Percentiles rank a stretch among this genome's conserved stretches.
phyloP scores from a whole-genome alignment of 2,329 filamentous ascomycete genomes.

The Aspergillus ibericus region DNA sequence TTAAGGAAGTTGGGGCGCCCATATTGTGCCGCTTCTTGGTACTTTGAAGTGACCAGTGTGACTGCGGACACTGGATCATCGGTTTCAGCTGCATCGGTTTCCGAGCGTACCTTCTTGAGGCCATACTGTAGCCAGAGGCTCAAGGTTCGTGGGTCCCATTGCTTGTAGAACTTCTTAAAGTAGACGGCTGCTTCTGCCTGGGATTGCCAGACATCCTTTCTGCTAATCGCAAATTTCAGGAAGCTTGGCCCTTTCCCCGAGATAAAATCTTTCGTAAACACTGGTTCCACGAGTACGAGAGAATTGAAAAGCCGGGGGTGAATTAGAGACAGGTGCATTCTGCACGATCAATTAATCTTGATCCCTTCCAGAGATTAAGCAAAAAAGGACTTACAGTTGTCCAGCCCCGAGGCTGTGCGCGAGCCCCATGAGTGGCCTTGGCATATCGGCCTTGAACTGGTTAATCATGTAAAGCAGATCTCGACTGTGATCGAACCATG shows the following conservation, averaged over 20 bases:
- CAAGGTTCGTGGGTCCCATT: slow-evolving; percentile 13
- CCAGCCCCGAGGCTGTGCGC: slow-evolving; percentile 83
- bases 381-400: slow-evolving; percentile 48
- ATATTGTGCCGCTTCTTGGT: slow-evolving; percentile 65
- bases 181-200: background rate
- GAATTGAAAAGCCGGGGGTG: slow-evolving; percentile 74
- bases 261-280: background rate
- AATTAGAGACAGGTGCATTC: slow-evolving; percentile 63
- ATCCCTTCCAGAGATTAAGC: background rate
- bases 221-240: background rate
- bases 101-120: slow-evolving; percentile 5
- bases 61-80: slow-evolving; percentile 37
- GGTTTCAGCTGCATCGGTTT: background rate
- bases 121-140: slow-evolving; percentile 14
- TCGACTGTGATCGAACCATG: slow-evolving; percentile 75
- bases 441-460: slow-evolving; percentile 65
- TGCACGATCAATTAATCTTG: background rate
- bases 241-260: background rate
- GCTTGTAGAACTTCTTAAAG: slow-evolving; percentile 1
- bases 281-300: slow-evolving; percentile 70
- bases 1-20: slow-evolving; percentile 27
- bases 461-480: slow-evolving; percentile 83
- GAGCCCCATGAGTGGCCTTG: slow-evolving; percentile 72
- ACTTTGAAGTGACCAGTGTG: slow-evolving; percentile 70
- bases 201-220: slow-evolving; percentile 13